Evolutionary conservation across 768 basidiomycete species (phyloP).

Genomic region (Ramaria sp.): DNA sequence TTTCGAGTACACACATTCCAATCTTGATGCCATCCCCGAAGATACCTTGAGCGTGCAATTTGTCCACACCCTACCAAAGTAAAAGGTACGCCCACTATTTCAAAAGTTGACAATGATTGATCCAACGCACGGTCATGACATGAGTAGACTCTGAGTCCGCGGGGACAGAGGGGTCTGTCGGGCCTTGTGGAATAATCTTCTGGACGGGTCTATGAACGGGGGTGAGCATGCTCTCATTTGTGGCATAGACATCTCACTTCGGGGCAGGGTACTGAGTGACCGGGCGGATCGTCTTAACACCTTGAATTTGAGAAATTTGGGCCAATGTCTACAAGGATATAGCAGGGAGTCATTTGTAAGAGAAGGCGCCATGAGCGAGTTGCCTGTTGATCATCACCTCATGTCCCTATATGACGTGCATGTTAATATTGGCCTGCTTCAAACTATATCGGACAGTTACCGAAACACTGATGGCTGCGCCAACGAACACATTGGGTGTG

Average conservation of each 20-base stretch:
- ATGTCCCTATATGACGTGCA: neutral
- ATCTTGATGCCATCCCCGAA: slow-evolving; percentile 57
- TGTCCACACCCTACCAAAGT: slow-evolving; percentile 42
- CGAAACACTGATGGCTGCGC: slow-evolving; percentile 41
- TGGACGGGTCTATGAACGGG: slow-evolving; percentile 30
- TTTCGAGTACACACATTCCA: slow-evolving; percentile 36
- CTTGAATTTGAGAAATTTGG: slow-evolving; percentile 32
- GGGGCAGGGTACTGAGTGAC: slow-evolving; percentile 27
- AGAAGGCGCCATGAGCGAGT: neutral
- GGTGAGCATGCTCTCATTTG: slow-evolving; percentile 3
- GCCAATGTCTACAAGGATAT: slow-evolving; percentile 32
- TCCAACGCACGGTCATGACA: slow-evolving; percentile 35
- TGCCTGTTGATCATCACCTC: slow-evolving; percentile 9
- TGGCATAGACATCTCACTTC: slow-evolving; percentile 27
- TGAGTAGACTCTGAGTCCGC: slow-evolving; percentile 42
- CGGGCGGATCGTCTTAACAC: slow-evolving; percentile 51
- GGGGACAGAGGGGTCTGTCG: slow-evolving; percentile 31
- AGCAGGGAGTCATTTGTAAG: slow-evolving; percentile 13
- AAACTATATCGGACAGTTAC: slow-evolving; percentile 15
- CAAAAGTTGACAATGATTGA: neutral
- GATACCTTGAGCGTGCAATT: slow-evolving; percentile 51
- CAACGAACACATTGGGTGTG: slow-evolving; percentile 42
- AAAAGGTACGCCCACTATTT: neutral
- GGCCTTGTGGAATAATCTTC: slow-evolving; percentile 29
- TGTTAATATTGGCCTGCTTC: neutral